Evolutionary conservation across 2,329 filamentous ascomycete genomes (phyloP).

Genomic region (Scopulariopsis brevicaulis): DNA sequence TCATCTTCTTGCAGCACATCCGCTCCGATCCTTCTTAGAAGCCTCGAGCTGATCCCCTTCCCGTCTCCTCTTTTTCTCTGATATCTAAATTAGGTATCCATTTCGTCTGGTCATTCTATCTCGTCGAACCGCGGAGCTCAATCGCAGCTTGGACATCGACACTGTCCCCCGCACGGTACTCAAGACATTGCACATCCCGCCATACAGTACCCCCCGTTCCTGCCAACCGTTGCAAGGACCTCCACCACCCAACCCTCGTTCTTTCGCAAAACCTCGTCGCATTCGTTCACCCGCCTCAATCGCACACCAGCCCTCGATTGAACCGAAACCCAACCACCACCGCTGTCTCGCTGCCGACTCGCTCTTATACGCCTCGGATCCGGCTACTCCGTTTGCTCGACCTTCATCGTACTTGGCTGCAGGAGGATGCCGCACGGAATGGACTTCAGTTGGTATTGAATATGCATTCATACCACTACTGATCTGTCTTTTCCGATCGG

Average conservation of each 20-base stretch:
- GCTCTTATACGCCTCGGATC: neutral
- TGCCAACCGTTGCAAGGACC: neutral
- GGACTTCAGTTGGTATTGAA: slow-evolving; percentile 9
- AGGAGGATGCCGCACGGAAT: slow-evolving; percentile 10
- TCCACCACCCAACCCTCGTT: neutral
- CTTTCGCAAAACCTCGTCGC: neutral
- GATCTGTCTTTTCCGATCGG: neutral
- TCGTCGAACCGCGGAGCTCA: neutral
- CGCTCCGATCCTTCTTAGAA: neutral
- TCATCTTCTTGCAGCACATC: neutral
- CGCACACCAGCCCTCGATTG: neutral
- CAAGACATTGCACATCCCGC: neutral
- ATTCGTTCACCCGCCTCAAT: neutral
- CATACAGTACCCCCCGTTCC: neutral
- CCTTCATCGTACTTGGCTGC: neutral
- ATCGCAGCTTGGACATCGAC: neutral
- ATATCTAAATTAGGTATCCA: neutral
- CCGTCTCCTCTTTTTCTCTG: neutral
- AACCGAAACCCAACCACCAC: neutral
- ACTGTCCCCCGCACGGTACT: neutral
- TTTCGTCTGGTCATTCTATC: neutral
- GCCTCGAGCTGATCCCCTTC: neutral
- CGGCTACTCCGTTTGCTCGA: neutral
- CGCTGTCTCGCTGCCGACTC: neutral
- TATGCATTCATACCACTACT: slow-evolving; percentile 11